Percentiles rank a stretch among this genome's conserved stretches.
phyloP scores from a whole-genome alignment of 2,329 filamentous ascomycete genomes.

The Piedraia hortae region DNA sequence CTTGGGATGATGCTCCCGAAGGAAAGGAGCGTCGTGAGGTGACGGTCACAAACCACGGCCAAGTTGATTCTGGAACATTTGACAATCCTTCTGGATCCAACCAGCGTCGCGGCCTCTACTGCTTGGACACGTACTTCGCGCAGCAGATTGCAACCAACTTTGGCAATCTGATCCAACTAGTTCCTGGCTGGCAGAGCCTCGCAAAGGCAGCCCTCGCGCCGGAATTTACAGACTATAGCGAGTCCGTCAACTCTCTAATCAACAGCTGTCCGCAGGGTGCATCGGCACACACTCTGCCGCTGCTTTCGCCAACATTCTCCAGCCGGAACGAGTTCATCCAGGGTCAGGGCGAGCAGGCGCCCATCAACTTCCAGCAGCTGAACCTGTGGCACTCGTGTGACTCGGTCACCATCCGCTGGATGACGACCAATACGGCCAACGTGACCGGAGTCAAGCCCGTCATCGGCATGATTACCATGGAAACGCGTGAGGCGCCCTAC shows the following conservation, averaged over 20 bases:
- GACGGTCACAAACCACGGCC: no score
- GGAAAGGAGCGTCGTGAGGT: no score
- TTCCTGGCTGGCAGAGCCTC: constrained; percentile 6
- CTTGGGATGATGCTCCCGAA: not conserved
- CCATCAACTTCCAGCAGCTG: constrained; percentile 10
- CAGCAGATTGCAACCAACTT: constrained; percentile 8
- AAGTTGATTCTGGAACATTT: not conserved
- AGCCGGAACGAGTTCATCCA: constrained; percentile 7
- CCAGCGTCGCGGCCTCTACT: constrained; percentile 3
- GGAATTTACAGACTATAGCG: constrained; percentile 11
- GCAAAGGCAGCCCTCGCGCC: constrained; percentile 6
- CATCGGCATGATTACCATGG: constrained; percentile 8
- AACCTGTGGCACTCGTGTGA: constrained; percentile 9
- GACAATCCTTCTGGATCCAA: not conserved
- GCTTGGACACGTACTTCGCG: constrained; percentile 7
- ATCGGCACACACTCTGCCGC: constrained; percentile 5
- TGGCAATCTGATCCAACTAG: constrained; percentile 6
- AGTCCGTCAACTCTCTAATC: constrained; percentile 12
- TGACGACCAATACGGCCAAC: constrained; percentile 8
- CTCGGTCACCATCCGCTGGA: constrained; percentile 10
- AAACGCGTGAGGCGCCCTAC: constrained; percentile 4
- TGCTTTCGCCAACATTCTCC: constrained; percentile 8
- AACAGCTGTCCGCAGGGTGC: constrained; percentile 9
- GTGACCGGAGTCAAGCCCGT: constrained; percentile 8
- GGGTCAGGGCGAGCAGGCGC: constrained; percentile 10